A percentile compares a stretch with the other conserved stretches of the same genome.
phyloP scores from a whole-genome alignment of 208 protist genomes.

The Novymonas esmeraldas region DNA sequence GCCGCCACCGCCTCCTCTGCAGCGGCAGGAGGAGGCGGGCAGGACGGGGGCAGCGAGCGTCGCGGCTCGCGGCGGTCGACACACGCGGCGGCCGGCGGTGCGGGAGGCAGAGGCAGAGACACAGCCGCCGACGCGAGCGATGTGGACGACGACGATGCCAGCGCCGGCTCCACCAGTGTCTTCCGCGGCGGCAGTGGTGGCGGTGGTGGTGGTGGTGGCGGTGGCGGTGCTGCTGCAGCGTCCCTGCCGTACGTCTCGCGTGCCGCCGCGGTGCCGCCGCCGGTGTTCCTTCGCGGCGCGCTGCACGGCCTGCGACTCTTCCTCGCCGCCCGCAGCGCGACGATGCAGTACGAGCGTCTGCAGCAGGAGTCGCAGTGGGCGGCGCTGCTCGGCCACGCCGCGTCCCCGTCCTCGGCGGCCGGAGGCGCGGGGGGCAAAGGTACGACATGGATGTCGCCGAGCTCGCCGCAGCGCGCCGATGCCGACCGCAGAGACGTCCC shows the following conservation, averaged over 20 bases:
- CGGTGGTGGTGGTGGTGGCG: too few relatives aligned
- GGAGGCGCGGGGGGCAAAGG: too few relatives aligned
- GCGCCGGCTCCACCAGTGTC: not conserved
- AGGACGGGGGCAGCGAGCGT: not conserved
- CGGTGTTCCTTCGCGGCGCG: slow-evolving; percentile 19
- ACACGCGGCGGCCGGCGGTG: not conserved
- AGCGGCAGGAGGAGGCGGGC: not conserved
- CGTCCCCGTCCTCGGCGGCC: not conserved
- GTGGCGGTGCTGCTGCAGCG: too few relatives aligned
- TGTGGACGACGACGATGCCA: not conserved
- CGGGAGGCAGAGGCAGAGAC: too few relatives aligned
- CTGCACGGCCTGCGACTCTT: slow-evolving; percentile 22
- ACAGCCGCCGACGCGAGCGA: not conserved
- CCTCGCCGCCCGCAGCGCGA: slow-evolving; percentile 23
- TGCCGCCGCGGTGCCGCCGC: not conserved
- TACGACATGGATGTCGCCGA: not conserved
- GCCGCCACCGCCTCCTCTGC: not conserved
- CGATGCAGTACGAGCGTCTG: slow-evolving; percentile 24
- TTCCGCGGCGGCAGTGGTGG: too few relatives aligned
- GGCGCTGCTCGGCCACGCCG: slow-evolving; percentile 7
- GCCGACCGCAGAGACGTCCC: not conserved
- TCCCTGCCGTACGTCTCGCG: not conserved
- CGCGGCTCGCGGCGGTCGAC: not conserved
- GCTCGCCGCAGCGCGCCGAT: not conserved
- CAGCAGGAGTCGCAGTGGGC: slow-evolving; percentile 29